Conservation (phyloP, 2,329 filamentous ascomycete species). For the Colletotrichum endophyticum region DNA sequence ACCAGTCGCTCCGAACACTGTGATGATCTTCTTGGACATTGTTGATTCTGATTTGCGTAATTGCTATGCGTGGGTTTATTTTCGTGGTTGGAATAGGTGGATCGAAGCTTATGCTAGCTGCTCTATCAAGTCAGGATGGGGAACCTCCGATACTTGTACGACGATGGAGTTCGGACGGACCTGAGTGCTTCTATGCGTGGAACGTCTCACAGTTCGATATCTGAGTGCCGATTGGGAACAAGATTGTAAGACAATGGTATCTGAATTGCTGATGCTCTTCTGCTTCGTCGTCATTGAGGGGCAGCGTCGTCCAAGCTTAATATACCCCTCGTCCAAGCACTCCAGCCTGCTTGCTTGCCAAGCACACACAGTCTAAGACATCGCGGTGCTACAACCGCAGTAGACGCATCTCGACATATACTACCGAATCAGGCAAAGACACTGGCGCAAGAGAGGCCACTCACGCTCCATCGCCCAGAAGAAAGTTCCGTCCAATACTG, state of each 20-base stretch:
- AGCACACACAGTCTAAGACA: not conserved
- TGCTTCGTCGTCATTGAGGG: not conserved
- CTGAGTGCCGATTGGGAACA: not conserved
- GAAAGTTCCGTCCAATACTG: not conserved
- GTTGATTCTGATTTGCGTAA: not conserved
- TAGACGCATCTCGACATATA: not conserved
- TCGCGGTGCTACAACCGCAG: not conserved
- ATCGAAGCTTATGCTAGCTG: not conserved
- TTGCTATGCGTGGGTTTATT: not conserved
- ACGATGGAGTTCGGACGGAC: not conserved
- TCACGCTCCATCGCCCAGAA: not conserved
- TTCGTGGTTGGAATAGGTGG: not conserved
- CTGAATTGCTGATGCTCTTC: not conserved
- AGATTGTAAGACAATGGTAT: not conserved
- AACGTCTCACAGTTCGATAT: not conserved
- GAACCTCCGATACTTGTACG: not conserved
- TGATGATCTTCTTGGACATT: slow-evolving; percentile 47
- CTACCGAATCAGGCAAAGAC: not conserved
- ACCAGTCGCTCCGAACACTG: slow-evolving; percentile 64
- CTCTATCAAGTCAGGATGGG: not conserved
- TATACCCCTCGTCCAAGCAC: not conserved
- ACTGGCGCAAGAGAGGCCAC: not conserved
- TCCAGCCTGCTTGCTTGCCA: not conserved
- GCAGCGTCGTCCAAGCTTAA: not conserved
- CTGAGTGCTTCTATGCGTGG: not conserved